Evolutionary conservation across 345 rosid species (phyloP).

Genomic region (Euphorbia lathyris): DNA sequence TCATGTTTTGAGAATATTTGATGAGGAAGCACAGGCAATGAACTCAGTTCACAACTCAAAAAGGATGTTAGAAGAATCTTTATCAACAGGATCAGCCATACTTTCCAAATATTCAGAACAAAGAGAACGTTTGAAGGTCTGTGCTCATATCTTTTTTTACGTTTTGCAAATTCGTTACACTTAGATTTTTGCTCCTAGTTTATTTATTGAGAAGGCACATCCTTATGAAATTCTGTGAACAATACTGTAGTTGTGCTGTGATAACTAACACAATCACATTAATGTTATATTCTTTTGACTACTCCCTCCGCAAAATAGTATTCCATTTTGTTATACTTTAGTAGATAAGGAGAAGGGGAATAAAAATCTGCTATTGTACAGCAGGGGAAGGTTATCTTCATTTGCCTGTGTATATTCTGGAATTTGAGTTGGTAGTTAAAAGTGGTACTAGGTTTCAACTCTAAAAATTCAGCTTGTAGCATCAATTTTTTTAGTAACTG

Average conservation of each 20-base stretch:
- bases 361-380: no score
- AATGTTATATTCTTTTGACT: not conserved
- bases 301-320: not conserved
- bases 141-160: not conserved
- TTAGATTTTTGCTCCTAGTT: not conserved
- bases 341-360: not conserved
- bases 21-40: constrained; percentile 92
- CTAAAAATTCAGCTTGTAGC: not conserved
- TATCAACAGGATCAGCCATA: constrained; percentile 72
- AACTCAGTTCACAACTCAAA: constrained; percentile 77
- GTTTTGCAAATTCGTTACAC: not conserved
- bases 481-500: not conserved
- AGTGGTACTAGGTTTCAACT: not conserved
- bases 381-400: not conserved
- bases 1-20: constrained; percentile 78
- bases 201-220: not conserved
- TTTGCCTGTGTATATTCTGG: not conserved
- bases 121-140: constrained; percentile 82
- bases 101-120: constrained; percentile 86
- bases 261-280: not conserved
- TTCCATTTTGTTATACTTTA: not conserved
- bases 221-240: not conserved
- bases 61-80: constrained; percentile 79
- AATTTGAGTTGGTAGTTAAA: not conserved
- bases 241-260: not conserved